Evolutionary conservation across 257 asterid species (phyloP).

Genomic region (Capsicum rhomboideum): DNA sequence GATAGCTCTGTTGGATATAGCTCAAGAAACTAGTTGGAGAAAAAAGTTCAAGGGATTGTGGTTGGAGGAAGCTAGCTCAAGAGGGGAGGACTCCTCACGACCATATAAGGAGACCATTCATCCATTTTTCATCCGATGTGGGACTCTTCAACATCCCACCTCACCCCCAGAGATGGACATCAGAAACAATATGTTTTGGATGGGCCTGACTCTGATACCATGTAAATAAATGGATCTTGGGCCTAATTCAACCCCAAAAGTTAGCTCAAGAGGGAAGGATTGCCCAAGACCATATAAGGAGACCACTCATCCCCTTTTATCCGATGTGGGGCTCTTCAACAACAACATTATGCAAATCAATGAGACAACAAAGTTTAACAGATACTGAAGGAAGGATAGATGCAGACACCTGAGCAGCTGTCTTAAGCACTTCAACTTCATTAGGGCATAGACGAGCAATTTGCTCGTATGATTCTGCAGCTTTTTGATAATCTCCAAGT

Average conservation of each 20-base stretch:
- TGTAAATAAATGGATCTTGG: background rate
- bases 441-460: slow-evolving; percentile 55
- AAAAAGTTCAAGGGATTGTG: background rate
- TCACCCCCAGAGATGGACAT: background rate
- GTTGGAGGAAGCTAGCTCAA: background rate
- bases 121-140: background rate
- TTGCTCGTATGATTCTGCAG: slow-evolving; percentile 72
- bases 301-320: background rate
- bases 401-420: slow-evolving; percentile 45
- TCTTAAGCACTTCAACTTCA: slow-evolving; percentile 34
- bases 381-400: background rate
- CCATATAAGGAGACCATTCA: no score
- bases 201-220: background rate
- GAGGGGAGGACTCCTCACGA: no score
- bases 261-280: background rate
- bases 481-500: slow-evolving; percentile 55
- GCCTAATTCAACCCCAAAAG: background rate
- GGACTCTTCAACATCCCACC: background rate
- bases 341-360: background rate
- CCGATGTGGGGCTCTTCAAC: background rate
- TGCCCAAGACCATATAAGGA: background rate
- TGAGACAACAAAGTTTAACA: background rate
- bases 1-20: background rate
- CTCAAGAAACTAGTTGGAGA: background rate
- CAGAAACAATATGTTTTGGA: background rate